Evolutionary conservation across 2,329 filamentous ascomycete species (phyloP), one percentile per base, ranked within the genome.

Genomic region (Fulvia fulva): DNA sequence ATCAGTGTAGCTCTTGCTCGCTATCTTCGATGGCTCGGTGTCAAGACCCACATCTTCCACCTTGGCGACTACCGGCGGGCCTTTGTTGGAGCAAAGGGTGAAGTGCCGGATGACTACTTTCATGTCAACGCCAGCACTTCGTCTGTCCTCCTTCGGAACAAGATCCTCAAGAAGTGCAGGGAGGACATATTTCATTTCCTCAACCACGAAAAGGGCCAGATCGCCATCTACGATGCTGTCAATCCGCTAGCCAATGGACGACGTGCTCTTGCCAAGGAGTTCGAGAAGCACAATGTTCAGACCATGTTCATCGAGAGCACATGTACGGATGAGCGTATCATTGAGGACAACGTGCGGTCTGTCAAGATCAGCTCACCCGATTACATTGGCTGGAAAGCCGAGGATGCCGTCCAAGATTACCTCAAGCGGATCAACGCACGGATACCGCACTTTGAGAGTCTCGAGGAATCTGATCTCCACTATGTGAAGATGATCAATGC

Each of bases 401-500:
- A 96, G 63, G 92, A 96, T 70, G 94, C 94, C 2, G 92, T 96
- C 28, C 87, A 90, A 69, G 86, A 97, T 68, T 99, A 99, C 70
- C 83, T 99, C 41, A 84, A 87, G 62, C 87, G 94, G 52, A 97
- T 99, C 70, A 87, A 91, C 63, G 87, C 90, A 67, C 90, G 94
- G 66, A 99, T 99, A 59, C 94, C 94, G 21, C 87, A 93, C 59
- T 99, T 96, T 67, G 92, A 99, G 77, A 96, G 91, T 1, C 97
- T 99, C 91, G 84, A 92, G 68, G 94, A 99, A 74, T 82, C 83
- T 28, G 92, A 97, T 65, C 82, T 99, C 63, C 96, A 97, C 73
- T 99, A 93, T 77, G 93, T 99, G 77, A 97, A 96, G 79, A 97
- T 99, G 93, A 96, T 97, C 73, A 99, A 99, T 67, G 94, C 94